Evolutionary conservation across 2,329 filamentous ascomycete species (phyloP), one percentile per base, ranked within the genome.

Genomic region (Cyclaneusma minus): DNA sequence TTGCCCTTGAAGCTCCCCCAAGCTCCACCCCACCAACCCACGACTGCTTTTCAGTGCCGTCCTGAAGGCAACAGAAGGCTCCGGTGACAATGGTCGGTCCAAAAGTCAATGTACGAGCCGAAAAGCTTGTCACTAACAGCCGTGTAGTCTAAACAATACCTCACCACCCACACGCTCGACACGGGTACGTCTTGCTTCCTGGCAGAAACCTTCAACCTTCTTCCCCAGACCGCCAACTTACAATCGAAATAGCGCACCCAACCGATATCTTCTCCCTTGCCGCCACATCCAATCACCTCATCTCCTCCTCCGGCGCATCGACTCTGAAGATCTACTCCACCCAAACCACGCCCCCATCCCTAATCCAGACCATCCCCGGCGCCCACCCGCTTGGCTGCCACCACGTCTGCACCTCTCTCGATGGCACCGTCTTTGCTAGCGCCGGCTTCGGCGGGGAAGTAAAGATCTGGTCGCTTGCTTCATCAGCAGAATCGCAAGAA

Each of bases 141-240:
- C n/a, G n/a, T 31, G 2, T 33, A 94, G 89, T 98, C 89, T 29
- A 95, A 95, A 60, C 89, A 95, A 75, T 98, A 94, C 51, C 68
- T 98, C 35, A 91, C 87, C 44, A 78, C 79, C 39, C 82, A 93
- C 52, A 87, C 84, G 22, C 70, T 93, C 50, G 80, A 92, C 49
- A 69, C 84, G 60, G 84, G 82, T 82, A 50, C 50, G 60, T 47
- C 28, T 28, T 30, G 15, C 19, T n/a, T 15, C 13, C 14, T 28
- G 27, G 24, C 22, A 14, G 24, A 18, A 24, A 22, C n/a, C 26
- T 22, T 24, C 29, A 21, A 27, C 28, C 24, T 30, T 32, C 19
- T 15, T 10, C 7, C 13, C 27, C 31, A 20, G 30, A 35, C 27
- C 36, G 19, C 15, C 15, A 21, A 16, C 28, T 11, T 45, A 38